A percentile compares a stretch with the other conserved stretches of the same genome.
These are phyloP conservation scores for Aureobasidium sp. DNA, from an alignment of 2,329 filamentous ascomycete species.

Conservation along the genomic window DNA sequence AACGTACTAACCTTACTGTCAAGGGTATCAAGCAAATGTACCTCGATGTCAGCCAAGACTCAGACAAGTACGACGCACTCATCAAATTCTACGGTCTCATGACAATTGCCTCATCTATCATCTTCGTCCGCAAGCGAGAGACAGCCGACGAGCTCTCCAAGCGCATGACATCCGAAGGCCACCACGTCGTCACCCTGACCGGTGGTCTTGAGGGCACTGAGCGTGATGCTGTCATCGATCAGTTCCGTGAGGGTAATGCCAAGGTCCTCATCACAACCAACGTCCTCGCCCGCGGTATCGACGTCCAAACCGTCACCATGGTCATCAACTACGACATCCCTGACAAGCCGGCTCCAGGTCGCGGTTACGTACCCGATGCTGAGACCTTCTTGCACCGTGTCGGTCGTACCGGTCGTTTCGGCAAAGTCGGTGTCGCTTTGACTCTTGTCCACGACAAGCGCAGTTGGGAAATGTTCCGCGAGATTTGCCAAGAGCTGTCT, in stretches of 20 bases:
- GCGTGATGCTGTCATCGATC: constrained; percentile 75
- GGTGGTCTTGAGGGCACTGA: constrained; percentile 77
- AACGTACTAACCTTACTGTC: constrained; percentile 87
- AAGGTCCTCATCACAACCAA: constrained; percentile 99
- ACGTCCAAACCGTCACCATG: constrained; percentile 87
- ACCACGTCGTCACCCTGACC: constrained; percentile 84
- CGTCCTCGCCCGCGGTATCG: constrained; percentile 90
- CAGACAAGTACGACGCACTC: constrained; percentile 79
- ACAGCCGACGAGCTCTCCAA: constrained; percentile 79
- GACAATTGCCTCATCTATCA: constrained; percentile 95
- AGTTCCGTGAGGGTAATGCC: constrained; percentile 77
- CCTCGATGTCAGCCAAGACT: constrained; percentile 78
- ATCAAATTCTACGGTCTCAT: constrained; percentile 93
- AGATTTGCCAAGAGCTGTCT: constrained; percentile 73
- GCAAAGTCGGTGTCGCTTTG: constrained; percentile 90
- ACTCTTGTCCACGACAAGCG: constrained; percentile 84
- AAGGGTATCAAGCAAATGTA: constrained; percentile 98
- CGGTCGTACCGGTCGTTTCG: constrained; percentile 91
- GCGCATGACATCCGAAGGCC: constrained; percentile 80
- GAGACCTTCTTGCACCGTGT: constrained; percentile 98
- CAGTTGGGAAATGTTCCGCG: constrained; percentile 70
- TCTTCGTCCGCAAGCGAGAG: constrained; percentile 89
- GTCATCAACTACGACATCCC: constrained; percentile 85
- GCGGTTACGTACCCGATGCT: constrained; percentile 48
- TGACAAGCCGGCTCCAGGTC: constrained; percentile 44